Evolutionary conservation across 164 flowering plant genomes (phyloP).

Genomic region (Litsea cubeba): DNA sequence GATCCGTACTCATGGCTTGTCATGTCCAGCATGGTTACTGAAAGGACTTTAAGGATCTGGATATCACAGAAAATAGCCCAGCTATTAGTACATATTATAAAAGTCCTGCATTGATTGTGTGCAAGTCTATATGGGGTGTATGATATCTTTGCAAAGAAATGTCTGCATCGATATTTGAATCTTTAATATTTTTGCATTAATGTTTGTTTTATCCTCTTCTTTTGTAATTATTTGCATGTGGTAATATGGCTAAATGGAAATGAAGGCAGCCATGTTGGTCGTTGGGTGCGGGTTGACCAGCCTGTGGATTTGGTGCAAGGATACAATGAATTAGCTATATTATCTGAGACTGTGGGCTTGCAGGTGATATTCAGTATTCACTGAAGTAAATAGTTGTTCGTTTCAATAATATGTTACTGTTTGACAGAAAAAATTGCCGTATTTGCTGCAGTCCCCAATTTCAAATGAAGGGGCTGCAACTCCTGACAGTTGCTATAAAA

Average conservation of each 20-base stretch:
- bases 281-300: constrained; percentile 57
- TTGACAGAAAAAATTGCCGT: background rate
- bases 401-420: background rate
- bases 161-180: background rate
- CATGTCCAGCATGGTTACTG: no score
- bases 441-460: background rate
- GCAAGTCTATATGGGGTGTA: background rate
- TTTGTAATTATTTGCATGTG: background rate
- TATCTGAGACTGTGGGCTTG: constrained; percentile 79
- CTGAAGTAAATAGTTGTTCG: background rate
- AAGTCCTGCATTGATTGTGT: no score
- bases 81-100: no score
- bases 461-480: no score
- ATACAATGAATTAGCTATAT: constrained; percentile 60
- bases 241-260: constrained; percentile 16
- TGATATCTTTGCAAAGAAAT: background rate
- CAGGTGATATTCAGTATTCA: constrained; percentile 46
- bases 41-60: no score
- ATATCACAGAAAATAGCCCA: no score
- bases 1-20: no score
- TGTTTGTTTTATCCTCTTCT: background rate
- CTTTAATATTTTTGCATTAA: no score
- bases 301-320: constrained; percentile 59
- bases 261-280: constrained; percentile 66
- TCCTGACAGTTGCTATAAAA: no score